phyloP scores from a whole-genome alignment of 2,329 filamentous ascomycete genomes.

The Aspergillus sp. region DNA sequence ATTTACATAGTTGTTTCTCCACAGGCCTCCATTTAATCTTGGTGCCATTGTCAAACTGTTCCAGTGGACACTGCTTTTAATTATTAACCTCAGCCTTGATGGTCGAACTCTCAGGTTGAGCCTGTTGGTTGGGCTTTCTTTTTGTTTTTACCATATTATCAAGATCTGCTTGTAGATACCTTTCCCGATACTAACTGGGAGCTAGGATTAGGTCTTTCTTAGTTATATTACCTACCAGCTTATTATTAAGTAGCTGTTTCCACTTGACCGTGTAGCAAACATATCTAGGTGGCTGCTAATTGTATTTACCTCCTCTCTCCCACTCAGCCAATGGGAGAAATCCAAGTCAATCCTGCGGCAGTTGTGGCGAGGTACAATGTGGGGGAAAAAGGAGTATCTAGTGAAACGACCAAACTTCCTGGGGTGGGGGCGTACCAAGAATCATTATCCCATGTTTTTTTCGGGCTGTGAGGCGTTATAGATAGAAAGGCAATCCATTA shows the following conservation, averaged over 20 bases:
- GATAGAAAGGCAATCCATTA: slow-evolving; percentile 12
- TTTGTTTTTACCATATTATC: slow-evolving; percentile 16
- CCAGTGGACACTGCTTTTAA: slow-evolving; percentile 3
- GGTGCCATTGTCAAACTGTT: slow-evolving; percentile 12
- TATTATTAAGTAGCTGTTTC: slow-evolving; percentile 26
- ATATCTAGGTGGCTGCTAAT: slow-evolving; percentile 20
- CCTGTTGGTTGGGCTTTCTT: slow-evolving; percentile 12
- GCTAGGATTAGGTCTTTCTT: slow-evolving; percentile 24
- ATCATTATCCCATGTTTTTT: slow-evolving; percentile 7
- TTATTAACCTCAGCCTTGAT: slow-evolving; percentile 8
- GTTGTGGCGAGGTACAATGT: slow-evolving; percentile 8
- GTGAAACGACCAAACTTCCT: slow-evolving; percentile 3
- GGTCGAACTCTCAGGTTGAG: slow-evolving; percentile 16
- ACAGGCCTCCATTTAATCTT: slow-evolving; percentile 13
- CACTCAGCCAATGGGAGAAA: slow-evolving; percentile 16
- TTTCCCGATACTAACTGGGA: slow-evolving; percentile 21
- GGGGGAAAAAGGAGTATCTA: slow-evolving; percentile 10
- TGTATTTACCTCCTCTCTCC: slow-evolving; percentile 19
- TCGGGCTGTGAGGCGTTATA: slow-evolving; percentile 8
- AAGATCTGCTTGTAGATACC: slow-evolving; percentile 13
- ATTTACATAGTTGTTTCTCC: slow-evolving; percentile 17
- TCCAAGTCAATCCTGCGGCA: slow-evolving; percentile 9
- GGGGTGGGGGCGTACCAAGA: slow-evolving; percentile 12
- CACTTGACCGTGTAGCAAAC: slow-evolving; percentile 25
- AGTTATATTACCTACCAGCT: slow-evolving; percentile 20